Base-by-base conservation (phyloP, 805 yeast species). In the Wickerhamiella occidentalis region DNA sequence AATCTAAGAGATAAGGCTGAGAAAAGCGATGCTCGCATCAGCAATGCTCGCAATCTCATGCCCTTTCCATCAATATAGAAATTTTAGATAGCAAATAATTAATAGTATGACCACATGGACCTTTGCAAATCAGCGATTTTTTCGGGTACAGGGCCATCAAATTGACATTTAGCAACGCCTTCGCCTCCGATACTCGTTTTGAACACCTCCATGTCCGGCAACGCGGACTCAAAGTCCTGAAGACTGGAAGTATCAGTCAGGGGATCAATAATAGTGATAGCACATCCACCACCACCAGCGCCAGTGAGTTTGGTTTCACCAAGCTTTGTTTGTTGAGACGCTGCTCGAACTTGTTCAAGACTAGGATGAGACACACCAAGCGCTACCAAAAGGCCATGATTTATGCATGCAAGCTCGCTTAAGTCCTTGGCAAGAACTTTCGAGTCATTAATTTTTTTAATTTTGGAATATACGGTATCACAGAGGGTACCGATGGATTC, bases 241-340 rank as follows among this genome's bases (percentile, higher is more conserved):
- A 75, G 61, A 2, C 41, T 45, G 1, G 56, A 61, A 17, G 64
- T 69, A 0, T 58, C 56, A 1, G 63, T 66, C 13, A 3, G 3
- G 2, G 70, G 37, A 74, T 58, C 56, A 13, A 88, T 70, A 35
- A 92, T 66, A 0, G 97, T 92, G 50, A 92, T 82, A 9, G 97
- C 95, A 70, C 98, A 92, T 1, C 98, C 98, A 46, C 98, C 98
- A 18, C 98, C 98, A 30, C 98, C 98, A 0, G 98, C 98, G 38
- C 98, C 98, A 0, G 98, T 92, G 49, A 92, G 73, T 64, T 92
- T 92, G 0, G 98, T 90, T 51, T 82, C 79, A 6, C 98, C 98
- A 15, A 92, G 64, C 3, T 69, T 62, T 50, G 77, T 58, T 46
- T 71, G 73, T 59, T 83, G 88, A 21, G 85, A 74, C n/a, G 77